Percentiles rank a stretch among this genome's conserved stretches.
Evolutionary conservation across 2,329 filamentous ascomycete genomes (phyloP).

Genomic region (Drechslerella coelobrocha): DNA sequence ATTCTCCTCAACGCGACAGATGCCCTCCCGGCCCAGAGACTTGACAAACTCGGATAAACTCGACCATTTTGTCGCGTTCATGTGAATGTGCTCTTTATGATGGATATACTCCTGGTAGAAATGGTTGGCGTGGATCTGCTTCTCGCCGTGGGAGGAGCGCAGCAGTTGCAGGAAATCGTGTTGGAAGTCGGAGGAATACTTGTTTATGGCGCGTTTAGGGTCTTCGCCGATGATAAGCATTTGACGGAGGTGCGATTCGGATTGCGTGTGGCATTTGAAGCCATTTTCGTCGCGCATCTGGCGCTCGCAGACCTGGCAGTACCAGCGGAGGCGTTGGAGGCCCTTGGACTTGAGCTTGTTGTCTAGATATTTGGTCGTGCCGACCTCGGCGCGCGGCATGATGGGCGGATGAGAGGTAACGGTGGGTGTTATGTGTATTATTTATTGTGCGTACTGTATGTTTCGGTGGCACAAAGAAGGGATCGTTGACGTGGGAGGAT

Average conservation of each 20-base stretch:
- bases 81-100: conserved; percentile 86
- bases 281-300: conserved; percentile 86
- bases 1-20: conserved; percentile 88
- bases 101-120: conserved; percentile 96
- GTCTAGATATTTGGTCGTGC: conserved; percentile 84
- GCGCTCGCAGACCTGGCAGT: conserved; percentile 79
- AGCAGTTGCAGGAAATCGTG: conserved; percentile 79
- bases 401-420: conserved; percentile 57
- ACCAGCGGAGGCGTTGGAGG: conserved; percentile 83
- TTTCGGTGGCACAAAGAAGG: too few relatives aligned
- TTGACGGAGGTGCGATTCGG: conserved; percentile 85
- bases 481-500: not conserved
- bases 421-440: not conserved
- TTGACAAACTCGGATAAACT: conserved; percentile 90
- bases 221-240: conserved; percentile 89
- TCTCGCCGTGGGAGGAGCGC: conserved; percentile 85
- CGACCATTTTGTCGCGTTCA: conserved; percentile 91
- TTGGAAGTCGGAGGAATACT: conserved; percentile 81
- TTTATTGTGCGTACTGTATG: not conserved
- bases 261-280: conserved; percentile 86
- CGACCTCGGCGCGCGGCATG: conserved; percentile 92
- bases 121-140: conserved; percentile 83
- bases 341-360: conserved; percentile 87
- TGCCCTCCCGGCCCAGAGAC: conserved; percentile 80
- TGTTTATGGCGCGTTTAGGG: conserved; percentile 79